Conservation (phyloP, 805 yeast species). For the Wickerhamomyces mucosus region DNA sequence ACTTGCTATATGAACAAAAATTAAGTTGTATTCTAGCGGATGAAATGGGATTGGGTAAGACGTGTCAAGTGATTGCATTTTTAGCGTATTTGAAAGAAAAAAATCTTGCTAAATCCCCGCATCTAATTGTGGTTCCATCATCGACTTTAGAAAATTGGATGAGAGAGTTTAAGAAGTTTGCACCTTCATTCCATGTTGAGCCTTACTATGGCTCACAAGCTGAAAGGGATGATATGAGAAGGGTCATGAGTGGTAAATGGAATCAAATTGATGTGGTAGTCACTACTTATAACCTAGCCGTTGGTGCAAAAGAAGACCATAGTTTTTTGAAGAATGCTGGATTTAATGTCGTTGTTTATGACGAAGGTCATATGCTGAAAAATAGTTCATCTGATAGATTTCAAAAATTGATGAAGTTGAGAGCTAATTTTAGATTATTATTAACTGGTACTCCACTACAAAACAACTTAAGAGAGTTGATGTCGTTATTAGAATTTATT, state of each 20-base stretch:
- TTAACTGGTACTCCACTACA: slow-evolving; percentile 97
- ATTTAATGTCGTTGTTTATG: slow-evolving; percentile 87
- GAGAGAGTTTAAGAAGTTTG: slow-evolving; percentile 83
- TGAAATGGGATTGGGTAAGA: slow-evolving; percentile 98
- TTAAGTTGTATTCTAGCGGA: slow-evolving; percentile 94
- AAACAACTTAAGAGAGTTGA: slow-evolving; percentile 82
- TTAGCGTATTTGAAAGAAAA: slow-evolving; percentile 71
- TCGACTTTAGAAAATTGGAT: slow-evolving; percentile 97
- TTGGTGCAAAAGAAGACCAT: slow-evolving; percentile 76
- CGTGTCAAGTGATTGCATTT: slow-evolving; percentile 92
- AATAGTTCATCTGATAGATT: slow-evolving; percentile 86
- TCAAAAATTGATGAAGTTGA: slow-evolving; percentile 71
- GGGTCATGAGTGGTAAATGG: slow-evolving; percentile 44
- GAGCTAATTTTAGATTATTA: slow-evolving; percentile 74
- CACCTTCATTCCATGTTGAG: slow-evolving; percentile 73
- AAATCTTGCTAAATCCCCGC: slow-evolving; percentile 61
- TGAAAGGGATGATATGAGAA: slow-evolving; percentile 81
- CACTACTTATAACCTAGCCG: slow-evolving; percentile 87
- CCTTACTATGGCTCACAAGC: slow-evolving; percentile 88
- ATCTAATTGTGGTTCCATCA: slow-evolving; percentile 89
- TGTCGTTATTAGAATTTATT: slow-evolving; percentile 85
- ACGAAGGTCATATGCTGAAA: slow-evolving; percentile 96
- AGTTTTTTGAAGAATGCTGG: slow-evolving; percentile 63
- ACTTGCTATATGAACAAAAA: slow-evolving; percentile 63
- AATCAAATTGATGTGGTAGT: slow-evolving; percentile 76